Conservation (phyloP, 2,329 filamentous ascomycete species). For the Coniochaeta hoffmannii region DNA sequence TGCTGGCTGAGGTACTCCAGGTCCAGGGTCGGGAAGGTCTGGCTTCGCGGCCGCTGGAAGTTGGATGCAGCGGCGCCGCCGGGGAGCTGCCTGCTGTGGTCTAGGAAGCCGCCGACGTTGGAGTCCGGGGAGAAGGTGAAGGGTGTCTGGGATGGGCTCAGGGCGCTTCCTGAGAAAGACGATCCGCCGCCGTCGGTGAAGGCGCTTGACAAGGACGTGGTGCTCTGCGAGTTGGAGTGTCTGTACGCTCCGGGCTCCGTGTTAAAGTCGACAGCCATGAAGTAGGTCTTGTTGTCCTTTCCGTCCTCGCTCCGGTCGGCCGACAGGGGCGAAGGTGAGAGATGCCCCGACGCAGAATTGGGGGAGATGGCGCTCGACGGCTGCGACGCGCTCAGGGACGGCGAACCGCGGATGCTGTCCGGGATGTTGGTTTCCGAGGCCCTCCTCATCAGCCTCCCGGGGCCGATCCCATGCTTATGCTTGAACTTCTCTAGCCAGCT, state of each 20-base stretch:
- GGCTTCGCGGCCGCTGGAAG: conserved; percentile 72
- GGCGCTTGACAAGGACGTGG: conserved; percentile 59
- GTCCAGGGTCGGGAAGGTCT: conserved; percentile 73
- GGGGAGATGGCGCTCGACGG: conserved; percentile 65
- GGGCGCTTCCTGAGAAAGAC: conserved; percentile 55
- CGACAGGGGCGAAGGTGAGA: conserved; percentile 63
- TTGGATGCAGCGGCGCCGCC: conserved; percentile 34
- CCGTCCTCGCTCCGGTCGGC: conserved; percentile 64
- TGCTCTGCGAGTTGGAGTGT: conserved; percentile 59
- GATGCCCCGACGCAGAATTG: conserved; percentile 58
- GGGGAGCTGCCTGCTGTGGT: conserved; percentile 28
- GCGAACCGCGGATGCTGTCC: conserved; percentile 51
- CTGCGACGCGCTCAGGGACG: conserved; percentile 47
- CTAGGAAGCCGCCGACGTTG: conserved; percentile 57
- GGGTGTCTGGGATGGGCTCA: conserved; percentile 64
- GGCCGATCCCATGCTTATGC: conserved; percentile 63
- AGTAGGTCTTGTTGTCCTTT: conserved; percentile 43
- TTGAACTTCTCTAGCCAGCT: conserved; percentile 95
- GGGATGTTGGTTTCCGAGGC: conserved; percentile 65
- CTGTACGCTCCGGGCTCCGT: conserved; percentile 43
- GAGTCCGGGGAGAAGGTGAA: conserved; percentile 72
- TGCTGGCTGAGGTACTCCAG: conserved; percentile 48
- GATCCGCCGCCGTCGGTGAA: conserved; percentile 57
- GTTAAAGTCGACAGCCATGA: conserved; percentile 53
- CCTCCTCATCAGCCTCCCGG: conserved; percentile 42